Evolutionary conservation across 495 filamentous ascomycete species (phyloP).

Genomic region (Oidiodendron maius): DNA sequence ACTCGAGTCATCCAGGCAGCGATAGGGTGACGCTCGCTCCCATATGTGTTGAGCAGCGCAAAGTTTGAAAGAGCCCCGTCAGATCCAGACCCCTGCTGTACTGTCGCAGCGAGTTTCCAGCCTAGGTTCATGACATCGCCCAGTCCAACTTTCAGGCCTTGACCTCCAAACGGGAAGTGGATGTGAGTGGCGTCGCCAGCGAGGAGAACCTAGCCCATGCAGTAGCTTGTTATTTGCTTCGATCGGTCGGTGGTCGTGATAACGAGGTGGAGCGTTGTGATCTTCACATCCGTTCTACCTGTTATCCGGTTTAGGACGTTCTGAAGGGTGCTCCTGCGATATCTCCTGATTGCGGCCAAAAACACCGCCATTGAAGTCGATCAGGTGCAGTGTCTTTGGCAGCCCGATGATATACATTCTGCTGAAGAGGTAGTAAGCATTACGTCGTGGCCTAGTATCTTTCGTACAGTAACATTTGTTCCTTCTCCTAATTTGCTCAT

Average conservation of each 20-base stretch:
- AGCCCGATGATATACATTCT: not conserved
- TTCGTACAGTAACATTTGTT: too few relatives aligned
- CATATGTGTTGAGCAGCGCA: conserved; percentile 21
- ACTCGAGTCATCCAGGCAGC: conserved; percentile 8
- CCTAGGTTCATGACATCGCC: conserved; percentile 40
- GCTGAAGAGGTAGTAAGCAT: too few relatives aligned
- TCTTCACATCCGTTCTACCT: not conserved
- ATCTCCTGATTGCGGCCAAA: conserved; percentile 1
- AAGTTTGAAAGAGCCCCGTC: not conserved
- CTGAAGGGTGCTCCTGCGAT: conserved; percentile 1
- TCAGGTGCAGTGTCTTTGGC: not conserved
- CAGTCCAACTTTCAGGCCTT: conserved; percentile 45
- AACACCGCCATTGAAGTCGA: not conserved
- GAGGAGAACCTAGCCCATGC: conserved; percentile 33
- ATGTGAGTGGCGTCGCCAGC: conserved; percentile 47
- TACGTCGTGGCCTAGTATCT: too few relatives aligned
- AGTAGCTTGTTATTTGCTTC: not conserved
- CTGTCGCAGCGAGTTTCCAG: conserved; percentile 35
- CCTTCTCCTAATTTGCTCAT: too few relatives aligned
- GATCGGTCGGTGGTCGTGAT: not conserved
- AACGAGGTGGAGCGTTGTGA: not conserved
- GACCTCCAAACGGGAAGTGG: conserved; percentile 41
- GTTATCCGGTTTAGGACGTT: not conserved
- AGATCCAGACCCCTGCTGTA: not conserved
- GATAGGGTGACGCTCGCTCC: conserved; percentile 20